Evolutionary conservation across 352 stramenopile species (phyloP), one percentile per base, ranked within the genome.

Genomic region (Pythium sukuiense): DNA sequence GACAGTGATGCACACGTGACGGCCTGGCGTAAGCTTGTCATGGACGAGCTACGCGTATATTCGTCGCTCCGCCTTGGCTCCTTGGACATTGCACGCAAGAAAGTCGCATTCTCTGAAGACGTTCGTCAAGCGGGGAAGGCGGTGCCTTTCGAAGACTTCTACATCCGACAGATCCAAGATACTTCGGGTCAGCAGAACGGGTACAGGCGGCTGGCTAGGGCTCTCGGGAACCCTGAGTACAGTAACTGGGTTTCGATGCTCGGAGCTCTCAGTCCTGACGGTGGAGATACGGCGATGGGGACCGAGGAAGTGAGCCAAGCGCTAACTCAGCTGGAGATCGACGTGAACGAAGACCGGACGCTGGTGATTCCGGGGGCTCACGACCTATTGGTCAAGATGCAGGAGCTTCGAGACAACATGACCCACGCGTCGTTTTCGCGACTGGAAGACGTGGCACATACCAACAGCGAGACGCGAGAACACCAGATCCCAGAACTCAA

Each of bases 81-180:
- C 0, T 52, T 76, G 0, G 74, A 81, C 18, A 69, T 53, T 9
- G 70, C 58, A 0, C 18, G 63, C 2, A 70, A 61, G 35, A 60
- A 65, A 16, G 61, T 73, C 5, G 18, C 46, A 0, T 39, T 71
- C 7, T 20, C 32, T 41, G 45, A 49, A 20, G 14, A 62, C 12
- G 45, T 50, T 4, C 63, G 45, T 7, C 52, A 50, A 27, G 45
- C 59, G 6, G 29, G 56, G 11, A 45, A 67, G 16, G 20, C 54
- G 6, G 41, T 77, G 29, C 67, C 76, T 1, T 75, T 77, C 30
- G 58, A 76, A 6, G 65, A 79, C 8, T 71, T 85, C 13, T 76
- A 77, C 45, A 79, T 81, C 65, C 73, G 76, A 41, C 72, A 76
- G 54, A 56, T 82, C 2, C 65, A 66, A 6, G 49, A 65, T 13